Conservation (phyloP, 1,284 basidiomycete genomes). For the Ustilago loliicola region DNA sequence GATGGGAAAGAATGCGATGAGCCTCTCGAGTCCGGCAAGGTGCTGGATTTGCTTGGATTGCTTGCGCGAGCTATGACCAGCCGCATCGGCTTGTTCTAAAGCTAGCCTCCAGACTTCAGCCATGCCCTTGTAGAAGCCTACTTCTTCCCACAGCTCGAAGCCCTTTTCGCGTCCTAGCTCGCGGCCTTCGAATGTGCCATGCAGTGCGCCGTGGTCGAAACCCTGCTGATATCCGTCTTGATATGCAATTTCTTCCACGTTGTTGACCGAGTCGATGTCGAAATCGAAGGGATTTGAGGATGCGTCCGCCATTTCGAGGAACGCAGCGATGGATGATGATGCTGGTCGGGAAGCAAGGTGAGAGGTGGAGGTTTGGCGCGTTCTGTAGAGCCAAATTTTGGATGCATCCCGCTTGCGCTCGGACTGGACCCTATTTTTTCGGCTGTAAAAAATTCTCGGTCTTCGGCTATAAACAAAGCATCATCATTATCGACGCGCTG, state of each 20-base stretch:
- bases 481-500: constrained; percentile 26
- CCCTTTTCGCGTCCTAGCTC: constrained; percentile 89
- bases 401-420: too few species aligned
- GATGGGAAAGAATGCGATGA: constrained; percentile 82
- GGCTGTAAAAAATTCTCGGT: constrained; percentile 18
- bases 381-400: neutral
- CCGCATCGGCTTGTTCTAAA: constrained; percentile 36
- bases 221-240: constrained; percentile 82
- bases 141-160: constrained; percentile 96
- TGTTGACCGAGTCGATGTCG: constrained; percentile 55
- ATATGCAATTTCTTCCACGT: constrained; percentile 76
- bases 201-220: constrained; percentile 84
- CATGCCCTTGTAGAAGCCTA: constrained; percentile 91
- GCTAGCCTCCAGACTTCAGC: constrained; percentile 77
- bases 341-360: constrained; percentile 39
- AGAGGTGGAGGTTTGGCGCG: constrained; percentile 17
- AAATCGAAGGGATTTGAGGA: constrained; percentile 28
- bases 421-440: constrained; percentile 29
- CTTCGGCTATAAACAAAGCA: constrained; percentile 9
- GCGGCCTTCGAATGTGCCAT: constrained; percentile 92
- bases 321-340: constrained; percentile 26
- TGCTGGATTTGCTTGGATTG: constrained; percentile 74
- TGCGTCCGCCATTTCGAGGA: constrained; percentile 17
- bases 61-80: constrained; percentile 50
- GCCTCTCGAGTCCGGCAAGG: constrained; percentile 77